Conservation (phyloP, 2,329 filamentous ascomycete species). For the Arthrobotrys entomopaga region DNA sequence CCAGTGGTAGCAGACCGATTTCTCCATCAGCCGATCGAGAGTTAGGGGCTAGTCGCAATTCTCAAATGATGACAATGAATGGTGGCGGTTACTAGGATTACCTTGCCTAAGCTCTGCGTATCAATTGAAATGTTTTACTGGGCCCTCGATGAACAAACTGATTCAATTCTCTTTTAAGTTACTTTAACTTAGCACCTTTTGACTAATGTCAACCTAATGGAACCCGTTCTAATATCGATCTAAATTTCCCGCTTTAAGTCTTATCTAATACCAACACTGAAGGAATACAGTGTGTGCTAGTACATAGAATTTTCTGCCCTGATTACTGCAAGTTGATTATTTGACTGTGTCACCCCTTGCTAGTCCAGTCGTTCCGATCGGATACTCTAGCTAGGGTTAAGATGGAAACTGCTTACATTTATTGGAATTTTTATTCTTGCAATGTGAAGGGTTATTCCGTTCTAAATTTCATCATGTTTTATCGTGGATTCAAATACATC, state of each 20-base stretch:
- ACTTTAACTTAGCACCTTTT: background rate
- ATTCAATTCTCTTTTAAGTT: conserved; percentile 8
- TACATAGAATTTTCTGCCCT: conserved; percentile 47
- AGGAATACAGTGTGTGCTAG: conserved; percentile 26
- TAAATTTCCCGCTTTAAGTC: background rate
- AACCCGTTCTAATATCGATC: background rate
- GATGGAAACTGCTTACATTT: too few species aligned
- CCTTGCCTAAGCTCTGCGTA: conserved; percentile 14
- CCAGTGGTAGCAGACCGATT: conserved; percentile 85
- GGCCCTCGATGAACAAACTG: background rate
- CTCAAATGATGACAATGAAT: conserved; percentile 98
- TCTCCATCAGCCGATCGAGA: conserved; percentile 94
- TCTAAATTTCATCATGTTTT: too few species aligned
- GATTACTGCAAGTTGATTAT: too few species aligned
- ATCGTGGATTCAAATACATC: too few species aligned
- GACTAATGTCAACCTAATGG: background rate
- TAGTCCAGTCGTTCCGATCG: too few species aligned
- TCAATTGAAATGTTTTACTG: background rate
- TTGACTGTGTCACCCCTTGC: too few species aligned
- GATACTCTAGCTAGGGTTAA: too few species aligned
- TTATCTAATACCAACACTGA: background rate
- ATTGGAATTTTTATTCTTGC: too few species aligned
- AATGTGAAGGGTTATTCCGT: too few species aligned
- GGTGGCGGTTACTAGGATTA: conserved; percentile 75
- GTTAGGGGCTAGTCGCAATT: conserved; percentile 83